phyloP scores from a whole-genome alignment of 2,329 filamentous ascomycete species.

The Exophiala viscosa region DNA sequence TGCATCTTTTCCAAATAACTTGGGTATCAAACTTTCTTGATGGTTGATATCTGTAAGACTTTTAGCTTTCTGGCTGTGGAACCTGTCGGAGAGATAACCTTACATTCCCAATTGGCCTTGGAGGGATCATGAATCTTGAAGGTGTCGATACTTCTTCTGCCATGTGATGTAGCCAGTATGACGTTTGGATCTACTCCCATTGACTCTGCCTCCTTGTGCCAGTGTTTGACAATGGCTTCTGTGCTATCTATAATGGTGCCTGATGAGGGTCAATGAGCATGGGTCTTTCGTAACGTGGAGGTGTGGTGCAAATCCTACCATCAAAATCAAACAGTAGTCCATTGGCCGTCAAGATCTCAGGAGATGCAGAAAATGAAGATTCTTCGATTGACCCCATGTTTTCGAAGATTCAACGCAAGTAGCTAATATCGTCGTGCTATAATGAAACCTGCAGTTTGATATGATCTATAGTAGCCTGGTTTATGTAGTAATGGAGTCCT shows the following conservation, averaged over 20 bases:
- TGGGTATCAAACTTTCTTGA: conserved; percentile 74
- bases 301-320: conserved; percentile 22
- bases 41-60: conserved; percentile 65
- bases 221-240: conserved; percentile 60
- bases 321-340: conserved; percentile 48
- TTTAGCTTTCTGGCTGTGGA: not conserved
- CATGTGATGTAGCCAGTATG: conserved; percentile 88
- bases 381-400: conserved; percentile 32
- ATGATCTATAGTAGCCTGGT: not conserved
- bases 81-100: conserved; percentile 34
- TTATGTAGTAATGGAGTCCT: no score
- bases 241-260: conserved; percentile 48
- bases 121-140: conserved; percentile 74
- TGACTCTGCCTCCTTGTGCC: conserved; percentile 63
- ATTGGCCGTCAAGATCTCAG: conserved; percentile 39
- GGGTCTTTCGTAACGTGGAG: not conserved
- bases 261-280: not conserved
- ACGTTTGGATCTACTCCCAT: conserved; percentile 78
- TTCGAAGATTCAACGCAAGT: not conserved
- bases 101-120: conserved; percentile 91
- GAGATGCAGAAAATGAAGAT: conserved; percentile 39
- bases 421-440: not conserved
- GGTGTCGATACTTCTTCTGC: conserved; percentile 81
- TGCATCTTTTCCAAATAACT: conserved; percentile 71
- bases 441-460: not conserved